Evolutionary conservation across 495 filamentous ascomycete species (phyloP).

Genomic region (Penicillium fimorum): DNA sequence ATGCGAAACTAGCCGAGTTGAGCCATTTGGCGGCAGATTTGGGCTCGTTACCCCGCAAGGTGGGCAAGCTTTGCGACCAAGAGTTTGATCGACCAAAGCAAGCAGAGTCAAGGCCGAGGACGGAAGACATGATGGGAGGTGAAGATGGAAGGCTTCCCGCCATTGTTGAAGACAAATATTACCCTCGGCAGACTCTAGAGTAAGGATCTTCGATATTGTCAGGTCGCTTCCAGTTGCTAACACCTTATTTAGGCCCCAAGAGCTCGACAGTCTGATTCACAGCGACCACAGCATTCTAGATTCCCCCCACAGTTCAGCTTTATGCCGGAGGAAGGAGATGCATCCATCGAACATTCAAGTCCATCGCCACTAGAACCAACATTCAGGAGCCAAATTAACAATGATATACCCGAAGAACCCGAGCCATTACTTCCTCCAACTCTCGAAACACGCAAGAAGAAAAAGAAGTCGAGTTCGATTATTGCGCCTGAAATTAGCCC

Average conservation of each 20-base stretch:
- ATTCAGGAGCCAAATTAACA: conserved; percentile 5
- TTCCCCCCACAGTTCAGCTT: conserved; percentile 66
- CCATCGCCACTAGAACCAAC: conserved; percentile 5
- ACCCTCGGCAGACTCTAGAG: conserved; percentile 71
- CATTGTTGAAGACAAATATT: conserved; percentile 80
- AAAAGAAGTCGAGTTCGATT: conserved; percentile 34
- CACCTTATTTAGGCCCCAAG: conserved; percentile 34
- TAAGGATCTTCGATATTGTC: conserved; percentile 37
- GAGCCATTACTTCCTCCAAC: conserved; percentile 31
- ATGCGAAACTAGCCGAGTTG: conserved; percentile 67
- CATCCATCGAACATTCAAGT: conserved; percentile 60
- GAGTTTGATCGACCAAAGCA: conserved; percentile 20
- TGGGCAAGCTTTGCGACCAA: conserved; percentile 21
- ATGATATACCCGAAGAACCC: conserved; percentile 1
- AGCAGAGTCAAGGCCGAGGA: conserved; percentile 16
- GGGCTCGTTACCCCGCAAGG: conserved; percentile 48
- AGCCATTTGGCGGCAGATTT: conserved; percentile 61
- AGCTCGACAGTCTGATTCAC: conserved; percentile 45
- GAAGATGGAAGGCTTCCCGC: conserved; percentile 71
- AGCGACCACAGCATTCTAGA: conserved; percentile 49
- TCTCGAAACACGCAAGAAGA: conserved; percentile 40
- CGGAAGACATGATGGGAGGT: conserved; percentile 10
- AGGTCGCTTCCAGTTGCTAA: conserved; percentile 14
- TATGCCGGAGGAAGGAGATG: conserved; percentile 55
- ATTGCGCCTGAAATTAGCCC: neutral